phyloP scores from a whole-genome alignment of 2,329 filamentous ascomycete species.

The Domatiomyces catenatus region DNA sequence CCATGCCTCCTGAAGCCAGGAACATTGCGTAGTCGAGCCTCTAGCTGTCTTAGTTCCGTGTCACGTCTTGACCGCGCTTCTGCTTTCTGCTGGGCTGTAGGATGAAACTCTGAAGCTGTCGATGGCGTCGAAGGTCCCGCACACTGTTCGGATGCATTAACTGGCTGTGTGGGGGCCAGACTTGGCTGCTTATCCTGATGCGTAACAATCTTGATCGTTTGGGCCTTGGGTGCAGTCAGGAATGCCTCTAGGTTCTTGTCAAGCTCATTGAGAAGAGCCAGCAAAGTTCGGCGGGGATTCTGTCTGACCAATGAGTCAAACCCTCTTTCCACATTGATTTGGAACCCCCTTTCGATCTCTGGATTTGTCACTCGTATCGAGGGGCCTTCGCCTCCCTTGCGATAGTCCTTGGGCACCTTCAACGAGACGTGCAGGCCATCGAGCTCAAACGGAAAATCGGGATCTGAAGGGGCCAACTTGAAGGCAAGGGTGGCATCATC shows the following conservation, averaged over 20 bases:
- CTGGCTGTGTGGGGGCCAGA: not conserved
- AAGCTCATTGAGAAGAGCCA: constrained; percentile 52
- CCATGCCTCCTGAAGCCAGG: constrained; percentile 51
- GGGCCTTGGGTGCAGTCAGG: constrained; percentile 52
- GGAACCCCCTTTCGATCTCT: constrained; percentile 56
- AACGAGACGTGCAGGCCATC: constrained; percentile 51
- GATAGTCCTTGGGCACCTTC: constrained; percentile 49
- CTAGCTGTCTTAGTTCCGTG: constrained; percentile 54
- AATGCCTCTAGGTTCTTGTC: constrained; percentile 59
- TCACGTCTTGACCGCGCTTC: constrained; percentile 49
- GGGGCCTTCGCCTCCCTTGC: constrained; percentile 35
- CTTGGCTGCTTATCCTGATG: constrained; percentile 36
- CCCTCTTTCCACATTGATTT: constrained; percentile 60
- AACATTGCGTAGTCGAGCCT: constrained; percentile 56
- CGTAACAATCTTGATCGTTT: constrained; percentile 54
- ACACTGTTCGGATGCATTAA: not conserved
- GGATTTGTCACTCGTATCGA: constrained; percentile 50
- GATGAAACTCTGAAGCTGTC: not conserved
- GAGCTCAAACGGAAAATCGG: constrained; percentile 70
- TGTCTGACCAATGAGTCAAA: constrained; percentile 51
- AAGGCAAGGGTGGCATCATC: constrained; percentile 47
- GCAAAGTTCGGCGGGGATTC: constrained; percentile 40
- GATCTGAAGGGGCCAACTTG: constrained; percentile 57
- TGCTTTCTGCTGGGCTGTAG: constrained; percentile 38
- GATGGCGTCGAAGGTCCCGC: not conserved